A percentile compares a stretch with the other conserved stretches of the same genome.
Conservation (phyloP, 345 rosid species). For the Eucalyptus tenuipes region DNA sequence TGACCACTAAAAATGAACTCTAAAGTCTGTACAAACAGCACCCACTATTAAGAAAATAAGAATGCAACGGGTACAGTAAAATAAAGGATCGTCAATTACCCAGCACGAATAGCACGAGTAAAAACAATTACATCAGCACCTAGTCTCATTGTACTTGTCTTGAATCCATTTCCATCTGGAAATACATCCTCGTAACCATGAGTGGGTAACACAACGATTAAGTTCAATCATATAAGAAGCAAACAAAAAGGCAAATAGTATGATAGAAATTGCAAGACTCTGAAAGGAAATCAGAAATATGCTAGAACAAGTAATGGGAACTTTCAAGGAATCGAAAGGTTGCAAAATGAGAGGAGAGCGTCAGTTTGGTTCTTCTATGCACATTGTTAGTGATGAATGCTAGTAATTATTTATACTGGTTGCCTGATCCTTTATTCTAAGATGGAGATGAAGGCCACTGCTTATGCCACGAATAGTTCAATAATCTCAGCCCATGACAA, state of each 20-base stretch:
- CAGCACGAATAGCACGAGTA: conserved; percentile 40
- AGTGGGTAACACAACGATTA: background rate
- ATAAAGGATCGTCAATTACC: conserved; percentile 22
- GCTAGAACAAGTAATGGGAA: background rate
- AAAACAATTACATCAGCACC: conserved; percentile 93
- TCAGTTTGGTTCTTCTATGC: background rate
- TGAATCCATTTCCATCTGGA: conserved; percentile 98
- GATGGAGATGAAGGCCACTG: background rate
- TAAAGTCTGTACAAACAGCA: background rate
- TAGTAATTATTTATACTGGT: background rate
- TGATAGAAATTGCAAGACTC: background rate
- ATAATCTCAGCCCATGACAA: background rate
- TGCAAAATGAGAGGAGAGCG: background rate
- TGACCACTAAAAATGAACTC: background rate
- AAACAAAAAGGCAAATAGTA: background rate
- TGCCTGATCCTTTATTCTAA: background rate
- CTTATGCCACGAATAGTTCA: background rate
- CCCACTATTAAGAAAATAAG: background rate
- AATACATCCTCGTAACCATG: background rate
- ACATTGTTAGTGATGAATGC: background rate
- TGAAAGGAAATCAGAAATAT: background rate
- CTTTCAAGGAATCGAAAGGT: background rate
- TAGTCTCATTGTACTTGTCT: conserved; percentile 94
- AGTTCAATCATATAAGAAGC: background rate
- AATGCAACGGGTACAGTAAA: background rate